Evolutionary conservation across 2,329 filamentous ascomycete genomes (phyloP).

Genomic region (Penicillium sp.): DNA sequence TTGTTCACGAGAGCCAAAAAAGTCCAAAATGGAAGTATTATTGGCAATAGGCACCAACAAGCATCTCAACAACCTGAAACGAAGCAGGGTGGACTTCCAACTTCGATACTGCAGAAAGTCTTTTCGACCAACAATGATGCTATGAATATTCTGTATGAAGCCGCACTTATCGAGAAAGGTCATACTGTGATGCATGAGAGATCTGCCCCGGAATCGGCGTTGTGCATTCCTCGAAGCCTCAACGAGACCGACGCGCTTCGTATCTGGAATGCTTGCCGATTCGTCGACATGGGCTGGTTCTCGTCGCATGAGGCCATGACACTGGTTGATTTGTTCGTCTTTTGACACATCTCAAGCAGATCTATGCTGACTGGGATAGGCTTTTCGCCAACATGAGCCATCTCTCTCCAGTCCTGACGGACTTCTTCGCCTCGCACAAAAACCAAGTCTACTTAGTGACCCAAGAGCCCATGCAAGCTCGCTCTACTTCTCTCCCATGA

Average conservation of each 20-base stretch:
- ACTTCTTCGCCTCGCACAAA: conserved; percentile 50
- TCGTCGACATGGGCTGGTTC: conserved; percentile 58
- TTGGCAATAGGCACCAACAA: neutral
- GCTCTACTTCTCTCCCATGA: conserved; percentile 50
- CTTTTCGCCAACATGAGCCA: conserved; percentile 53
- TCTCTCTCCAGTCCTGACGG: conserved; percentile 51
- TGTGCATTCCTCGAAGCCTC: conserved; percentile 12
- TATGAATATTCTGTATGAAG: conserved; percentile 53
- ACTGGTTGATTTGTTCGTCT: conserved; percentile 49
- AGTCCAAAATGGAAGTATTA: neutral
- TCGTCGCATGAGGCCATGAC: conserved; percentile 54
- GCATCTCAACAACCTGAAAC: conserved; percentile 5
- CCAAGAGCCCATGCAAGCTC: conserved; percentile 50
- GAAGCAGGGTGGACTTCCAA: conserved; percentile 31
- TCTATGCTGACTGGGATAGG: conserved; percentile 20
- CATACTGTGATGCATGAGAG: conserved; percentile 30
- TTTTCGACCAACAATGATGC: conserved; percentile 56
- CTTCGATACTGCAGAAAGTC: conserved; percentile 51
- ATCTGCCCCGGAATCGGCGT: conserved; percentile 19
- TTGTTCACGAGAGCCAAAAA: conserved; percentile 25
- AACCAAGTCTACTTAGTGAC: conserved; percentile 53
- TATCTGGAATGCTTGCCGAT: conserved; percentile 53
- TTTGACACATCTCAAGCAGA: no score
- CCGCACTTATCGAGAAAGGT: conserved; percentile 39
- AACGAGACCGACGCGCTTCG: conserved; percentile 37